Conservation (phyloP, 164 flowering plant species). For the Stephania japonica region DNA sequence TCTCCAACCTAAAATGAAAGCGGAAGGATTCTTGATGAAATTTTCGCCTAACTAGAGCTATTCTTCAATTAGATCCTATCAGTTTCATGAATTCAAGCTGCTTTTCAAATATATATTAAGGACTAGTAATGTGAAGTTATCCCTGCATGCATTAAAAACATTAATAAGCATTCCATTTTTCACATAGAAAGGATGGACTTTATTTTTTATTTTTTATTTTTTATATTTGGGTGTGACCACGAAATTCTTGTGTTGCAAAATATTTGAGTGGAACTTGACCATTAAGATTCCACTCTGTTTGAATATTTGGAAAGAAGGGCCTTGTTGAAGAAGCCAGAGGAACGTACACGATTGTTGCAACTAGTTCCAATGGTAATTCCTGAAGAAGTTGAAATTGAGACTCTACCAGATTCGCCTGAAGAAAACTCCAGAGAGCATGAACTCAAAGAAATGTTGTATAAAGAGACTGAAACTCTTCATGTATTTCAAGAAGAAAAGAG, state of each 20-base stretch:
- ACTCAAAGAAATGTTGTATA: constrained; percentile 9
- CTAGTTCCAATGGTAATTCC: constrained; percentile 41
- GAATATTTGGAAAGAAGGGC: constrained; percentile 37
- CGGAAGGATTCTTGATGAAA: neutral
- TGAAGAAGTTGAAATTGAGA: constrained; percentile 30
- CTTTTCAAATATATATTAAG: too few relatives aligned
- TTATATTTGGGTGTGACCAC: neutral
- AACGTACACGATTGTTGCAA: constrained; percentile 31
- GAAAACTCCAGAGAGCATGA: constrained; percentile 11
- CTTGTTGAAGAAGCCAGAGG: constrained; percentile 38
- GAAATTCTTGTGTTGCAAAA: neutral
- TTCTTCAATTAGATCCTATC: neutral
- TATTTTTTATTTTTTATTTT: too few relatives aligned
- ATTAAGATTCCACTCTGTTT: constrained; percentile 23
- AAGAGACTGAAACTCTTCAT: neutral
- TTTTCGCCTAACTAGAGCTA: neutral
- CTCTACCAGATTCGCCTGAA: constrained; percentile 7
- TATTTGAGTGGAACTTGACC: constrained; percentile 22
- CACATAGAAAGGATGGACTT: neutral
- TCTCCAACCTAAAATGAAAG: neutral
- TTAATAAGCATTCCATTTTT: neutral
- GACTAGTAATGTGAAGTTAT: too few relatives aligned
- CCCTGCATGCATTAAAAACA: neutral
- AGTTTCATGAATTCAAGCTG: too few relatives aligned
- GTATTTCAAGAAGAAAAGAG: constrained; percentile 15